phyloP scores from a whole-genome alignment of 306 rosid species.

The Gastrolobium bilobum region DNA sequence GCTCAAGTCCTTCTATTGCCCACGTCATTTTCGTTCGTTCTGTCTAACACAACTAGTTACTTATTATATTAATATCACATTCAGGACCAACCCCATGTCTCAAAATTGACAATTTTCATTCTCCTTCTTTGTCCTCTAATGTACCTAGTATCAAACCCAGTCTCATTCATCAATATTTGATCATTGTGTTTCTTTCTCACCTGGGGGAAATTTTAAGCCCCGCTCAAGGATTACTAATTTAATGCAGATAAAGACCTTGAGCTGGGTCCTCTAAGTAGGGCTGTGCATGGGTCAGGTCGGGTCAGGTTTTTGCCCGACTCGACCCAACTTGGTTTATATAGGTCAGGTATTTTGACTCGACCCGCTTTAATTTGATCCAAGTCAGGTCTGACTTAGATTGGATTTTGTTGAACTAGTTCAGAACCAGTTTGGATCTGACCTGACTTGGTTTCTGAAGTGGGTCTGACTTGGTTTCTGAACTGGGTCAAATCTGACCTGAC shows the following conservation, averaged over 20 bases:
- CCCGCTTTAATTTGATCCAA: too few relatives aligned
- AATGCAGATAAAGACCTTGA: constrained; percentile 37
- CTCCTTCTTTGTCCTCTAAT: constrained; percentile 17
- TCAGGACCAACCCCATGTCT: constrained; percentile 29
- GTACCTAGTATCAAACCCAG: constrained; percentile 29
- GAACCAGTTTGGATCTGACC: too few relatives aligned
- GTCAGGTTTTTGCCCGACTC: too few relatives aligned
- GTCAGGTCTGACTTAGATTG: too few relatives aligned
- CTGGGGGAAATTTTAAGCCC: constrained; percentile 2
- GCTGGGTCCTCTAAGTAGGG: constrained; percentile 41
- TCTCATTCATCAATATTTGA: constrained; percentile 24
- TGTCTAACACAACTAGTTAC: constrained; percentile 35
- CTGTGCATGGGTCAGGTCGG: too few relatives aligned
- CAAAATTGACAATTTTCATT: constrained; percentile 30
- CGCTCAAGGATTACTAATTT: constrained; percentile 26
- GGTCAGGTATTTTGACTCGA: too few relatives aligned
- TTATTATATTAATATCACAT: constrained; percentile 31
- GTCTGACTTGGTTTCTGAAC: too few relatives aligned
- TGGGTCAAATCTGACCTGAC: too few relatives aligned
- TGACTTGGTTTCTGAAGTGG: too few relatives aligned
- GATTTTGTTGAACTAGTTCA: too few relatives aligned
- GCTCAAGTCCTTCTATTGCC: constrained; percentile 32
- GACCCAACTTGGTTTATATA: too few relatives aligned
- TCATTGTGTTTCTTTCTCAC: constrained; percentile 45
- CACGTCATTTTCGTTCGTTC: constrained; percentile 43